phyloP scores from a whole-genome alignment of 2,329 filamentous ascomycete genomes.

The Fonsecaea erecta region DNA sequence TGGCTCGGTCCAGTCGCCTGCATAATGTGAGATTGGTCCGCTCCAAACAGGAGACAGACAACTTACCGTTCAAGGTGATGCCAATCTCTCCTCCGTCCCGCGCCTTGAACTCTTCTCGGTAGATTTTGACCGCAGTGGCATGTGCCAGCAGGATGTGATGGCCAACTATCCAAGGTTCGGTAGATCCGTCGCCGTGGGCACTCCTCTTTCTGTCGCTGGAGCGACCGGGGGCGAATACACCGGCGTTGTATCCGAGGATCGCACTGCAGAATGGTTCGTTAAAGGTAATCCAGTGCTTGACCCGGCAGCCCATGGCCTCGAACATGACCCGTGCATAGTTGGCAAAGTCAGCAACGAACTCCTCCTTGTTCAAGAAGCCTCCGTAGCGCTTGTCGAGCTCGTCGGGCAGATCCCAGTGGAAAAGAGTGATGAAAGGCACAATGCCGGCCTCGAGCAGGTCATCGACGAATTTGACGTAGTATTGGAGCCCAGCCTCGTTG shows the following conservation, averaged over 20 bases:
- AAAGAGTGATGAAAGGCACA: slow-evolving; percentile 78
- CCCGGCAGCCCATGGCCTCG: slow-evolving; percentile 71
- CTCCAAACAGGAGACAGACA: slow-evolving; percentile 25
- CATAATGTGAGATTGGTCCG: background rate
- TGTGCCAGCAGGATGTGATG: slow-evolving; percentile 82
- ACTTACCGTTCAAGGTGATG: slow-evolving; percentile 78
- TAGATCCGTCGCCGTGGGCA: slow-evolving; percentile 71
- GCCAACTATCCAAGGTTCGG: slow-evolving; percentile 81
- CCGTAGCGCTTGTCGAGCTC: slow-evolving; percentile 79
- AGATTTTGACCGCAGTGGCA: slow-evolving; percentile 77
- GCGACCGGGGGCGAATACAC: slow-evolving; percentile 80
- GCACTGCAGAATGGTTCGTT: slow-evolving; percentile 88
- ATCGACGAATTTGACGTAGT: slow-evolving; percentile 79
- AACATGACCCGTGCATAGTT: slow-evolving; percentile 78
- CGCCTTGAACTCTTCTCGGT: slow-evolving; percentile 79
- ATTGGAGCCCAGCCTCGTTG: slow-evolving; percentile 76
- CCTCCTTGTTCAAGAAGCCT: slow-evolving; percentile 76
- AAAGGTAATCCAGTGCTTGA: slow-evolving; percentile 88
- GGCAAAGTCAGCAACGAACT: slow-evolving; percentile 82
- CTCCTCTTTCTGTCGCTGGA: slow-evolving; percentile 76
- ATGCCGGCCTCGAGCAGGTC: slow-evolving; percentile 77
- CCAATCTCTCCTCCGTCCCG: slow-evolving; percentile 76
- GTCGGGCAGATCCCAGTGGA: slow-evolving; percentile 87
- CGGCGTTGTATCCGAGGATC: slow-evolving; percentile 77
- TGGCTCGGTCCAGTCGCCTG: slow-evolving; percentile 77